Evolutionary conservation across 257 asterid species (phyloP).

Genomic region (Haberlea rhodopensis): DNA sequence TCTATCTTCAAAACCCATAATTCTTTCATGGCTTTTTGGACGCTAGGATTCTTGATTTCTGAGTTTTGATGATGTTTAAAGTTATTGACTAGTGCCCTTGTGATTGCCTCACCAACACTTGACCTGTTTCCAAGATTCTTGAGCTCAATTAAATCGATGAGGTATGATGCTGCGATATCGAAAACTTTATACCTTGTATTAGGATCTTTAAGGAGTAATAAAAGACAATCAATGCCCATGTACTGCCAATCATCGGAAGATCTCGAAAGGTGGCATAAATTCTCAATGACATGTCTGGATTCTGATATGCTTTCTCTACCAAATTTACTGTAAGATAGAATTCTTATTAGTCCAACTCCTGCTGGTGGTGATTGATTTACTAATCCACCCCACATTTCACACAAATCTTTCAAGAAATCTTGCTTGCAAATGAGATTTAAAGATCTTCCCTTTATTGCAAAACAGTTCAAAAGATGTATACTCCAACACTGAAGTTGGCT

Average conservation of each 20-base stretch:
- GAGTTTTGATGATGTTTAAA: slow-evolving; percentile 27
- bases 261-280: slow-evolving; percentile 60
- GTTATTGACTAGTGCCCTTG: slow-evolving; percentile 40
- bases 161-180: slow-evolving; percentile 33
- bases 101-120: slow-evolving; percentile 58
- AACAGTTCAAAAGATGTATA: slow-evolving; percentile 69
- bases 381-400: slow-evolving; percentile 80
- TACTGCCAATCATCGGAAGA: slow-evolving; percentile 90
- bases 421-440: slow-evolving; percentile 52
- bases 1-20: slow-evolving; percentile 42
- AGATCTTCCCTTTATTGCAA: slow-evolving; percentile 58
- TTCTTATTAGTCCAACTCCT: slow-evolving; percentile 63
- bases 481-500: slow-evolving; percentile 86
- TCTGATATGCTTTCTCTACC: slow-evolving; percentile 61
- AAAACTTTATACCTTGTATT: slow-evolving; percentile 46
- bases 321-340: slow-evolving; percentile 52
- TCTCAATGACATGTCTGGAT: slow-evolving; percentile 42
- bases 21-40: slow-evolving; percentile 36
- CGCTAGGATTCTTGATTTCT: slow-evolving; percentile 30
- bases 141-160: slow-evolving; percentile 64
- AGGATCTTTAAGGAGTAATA: slow-evolving; percentile 63
- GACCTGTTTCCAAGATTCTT: slow-evolving; percentile 46
- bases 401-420: slow-evolving; percentile 45
- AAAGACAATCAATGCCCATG: slow-evolving; percentile 75
- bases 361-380: slow-evolving; percentile 59